Base-by-base conservation (phyloP, 2,329 filamentous ascomycete species). In the Dactylella cylindrospora region DNA sequence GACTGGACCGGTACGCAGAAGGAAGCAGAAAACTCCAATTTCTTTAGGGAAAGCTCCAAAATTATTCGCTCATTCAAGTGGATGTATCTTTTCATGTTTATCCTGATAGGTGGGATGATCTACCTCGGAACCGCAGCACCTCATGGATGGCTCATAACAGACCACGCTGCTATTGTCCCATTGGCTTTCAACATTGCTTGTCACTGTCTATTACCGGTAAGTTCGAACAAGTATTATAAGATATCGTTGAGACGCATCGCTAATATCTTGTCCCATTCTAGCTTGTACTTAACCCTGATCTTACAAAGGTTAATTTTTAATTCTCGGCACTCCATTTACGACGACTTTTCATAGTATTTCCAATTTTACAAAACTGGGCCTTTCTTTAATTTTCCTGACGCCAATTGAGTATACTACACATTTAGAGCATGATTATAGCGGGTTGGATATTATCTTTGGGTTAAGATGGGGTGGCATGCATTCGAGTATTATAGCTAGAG, bases 111-210 rank as follows among this genome's bases (percentile, higher is more conserved):
- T 4, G 67, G 66, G 6, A 70, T 70, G 68, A 65, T 70, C 12
- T 70, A 70, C 23, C 40, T 70, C 7, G 68, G 66, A 8, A 60
- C 53, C 5, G 68, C 44, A 31, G 68, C 69, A n/a, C 68, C 68
- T 1, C 39, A 47, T 71, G 54, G 76, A 74, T 86, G 81, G 80
- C 74, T 73, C 61, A 83, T 85, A 69, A 73, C 71, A 13, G 70
- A 75, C 50, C 80, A 85, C 67, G 77, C 80, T 10, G 79, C 81
- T 50, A 82, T 85, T 69, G 82, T 76, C 67, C 82, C 83, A 19
- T 70, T 85, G 15, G 72, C 71, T 20, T 76, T 74, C 33, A 73
- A 81, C 29, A 73, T 83, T 7, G 71, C 76, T 38, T 75, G 74
- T 33, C 80, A 84, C 69, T 81, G 83, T 68, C 71, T 80, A 32